phyloP scores from a whole-genome alignment of 495 filamentous ascomycete genomes.

The Massariosphaeria phaeospora region DNA sequence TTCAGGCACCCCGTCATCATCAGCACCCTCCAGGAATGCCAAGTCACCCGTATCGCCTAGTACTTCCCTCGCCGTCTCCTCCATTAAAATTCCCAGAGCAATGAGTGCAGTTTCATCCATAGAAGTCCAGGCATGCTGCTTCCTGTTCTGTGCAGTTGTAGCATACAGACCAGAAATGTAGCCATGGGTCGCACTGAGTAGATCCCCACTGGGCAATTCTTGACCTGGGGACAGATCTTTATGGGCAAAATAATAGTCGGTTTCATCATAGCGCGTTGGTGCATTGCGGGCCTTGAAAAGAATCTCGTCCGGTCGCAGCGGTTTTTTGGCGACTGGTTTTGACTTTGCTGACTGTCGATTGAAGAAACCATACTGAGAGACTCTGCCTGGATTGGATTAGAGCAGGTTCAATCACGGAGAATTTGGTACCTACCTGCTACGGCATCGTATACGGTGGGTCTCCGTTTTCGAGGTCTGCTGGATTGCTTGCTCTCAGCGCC shows the following conservation, averaged over 20 bases:
- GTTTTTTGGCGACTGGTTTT: slow-evolving; percentile 38
- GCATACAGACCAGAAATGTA: slow-evolving; percentile 72
- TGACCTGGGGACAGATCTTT: slow-evolving; percentile 49
- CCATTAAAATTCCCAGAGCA: slow-evolving; percentile 73
- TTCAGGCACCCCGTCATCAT: slow-evolving; percentile 4
- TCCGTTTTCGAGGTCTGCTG: not conserved
- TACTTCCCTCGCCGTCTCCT: slow-evolving; percentile 62
- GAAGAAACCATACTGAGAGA: slow-evolving; percentile 23
- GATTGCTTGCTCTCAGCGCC: not conserved
- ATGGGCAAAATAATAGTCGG: slow-evolving; percentile 65
- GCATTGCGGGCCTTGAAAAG: slow-evolving; percentile 61
- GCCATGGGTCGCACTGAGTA: slow-evolving; percentile 69
- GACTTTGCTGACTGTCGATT: not conserved
- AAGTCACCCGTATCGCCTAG: slow-evolving; percentile 70
- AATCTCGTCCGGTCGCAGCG: slow-evolving; percentile 67
- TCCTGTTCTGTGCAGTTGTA: not conserved
- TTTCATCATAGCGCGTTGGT: slow-evolving; percentile 60
- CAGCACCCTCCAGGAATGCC: slow-evolving; percentile 59
- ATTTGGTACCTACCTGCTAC: slow-evolving; percentile 57
- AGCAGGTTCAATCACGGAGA: not conserved
- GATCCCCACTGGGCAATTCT: slow-evolving; percentile 62
- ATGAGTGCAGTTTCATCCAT: slow-evolving; percentile 84
- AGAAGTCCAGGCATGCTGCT: slow-evolving; percentile 52
- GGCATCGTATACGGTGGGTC: slow-evolving; percentile 66
- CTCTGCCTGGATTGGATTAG: slow-evolving; percentile 11